phyloP scores from a whole-genome alignment of 2,329 filamentous ascomycete species.

The Fusarium beomiforme region DNA sequence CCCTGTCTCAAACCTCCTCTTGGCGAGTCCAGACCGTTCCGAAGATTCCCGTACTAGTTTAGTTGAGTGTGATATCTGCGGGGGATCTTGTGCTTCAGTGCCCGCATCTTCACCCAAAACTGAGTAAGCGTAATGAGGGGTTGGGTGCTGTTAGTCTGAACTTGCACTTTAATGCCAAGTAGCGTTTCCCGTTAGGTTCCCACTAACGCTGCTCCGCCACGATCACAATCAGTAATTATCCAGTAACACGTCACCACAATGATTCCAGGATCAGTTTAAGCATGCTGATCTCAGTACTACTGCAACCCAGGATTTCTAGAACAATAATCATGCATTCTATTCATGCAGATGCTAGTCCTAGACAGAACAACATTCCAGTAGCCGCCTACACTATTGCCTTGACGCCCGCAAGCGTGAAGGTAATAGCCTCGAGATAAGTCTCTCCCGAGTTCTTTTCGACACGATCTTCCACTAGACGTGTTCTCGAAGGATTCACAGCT shows the following conservation, averaged over 20 bases:
- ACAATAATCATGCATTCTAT: background rate
- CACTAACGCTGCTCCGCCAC: background rate
- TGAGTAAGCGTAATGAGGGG: background rate
- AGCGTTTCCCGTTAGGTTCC: no score
- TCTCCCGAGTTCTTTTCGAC: background rate
- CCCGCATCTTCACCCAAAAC: background rate
- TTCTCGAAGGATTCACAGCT: constrained; percentile 11
- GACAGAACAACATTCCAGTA: background rate
- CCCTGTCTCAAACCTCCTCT: background rate
- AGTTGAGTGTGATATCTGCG: background rate
- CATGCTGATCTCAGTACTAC: constrained; percentile 1
- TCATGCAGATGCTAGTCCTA: background rate
- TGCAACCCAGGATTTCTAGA: constrained; percentile 3
- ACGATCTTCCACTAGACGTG: background rate
- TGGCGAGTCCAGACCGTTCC: constrained; percentile 2
- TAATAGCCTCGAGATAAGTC: background rate
- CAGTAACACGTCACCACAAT: background rate
- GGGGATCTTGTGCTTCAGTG: constrained; percentile 1
- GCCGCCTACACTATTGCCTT: background rate
- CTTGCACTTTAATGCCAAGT: background rate
- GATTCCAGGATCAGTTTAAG: background rate
- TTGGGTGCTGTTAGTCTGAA: background rate
- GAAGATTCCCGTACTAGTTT: constrained; percentile 4
- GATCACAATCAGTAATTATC: background rate
- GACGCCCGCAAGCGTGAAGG: background rate